Base-by-base conservation (phyloP, 2,329 filamentous ascomycete species). In the Exophiala phaeomuriformis region DNA sequence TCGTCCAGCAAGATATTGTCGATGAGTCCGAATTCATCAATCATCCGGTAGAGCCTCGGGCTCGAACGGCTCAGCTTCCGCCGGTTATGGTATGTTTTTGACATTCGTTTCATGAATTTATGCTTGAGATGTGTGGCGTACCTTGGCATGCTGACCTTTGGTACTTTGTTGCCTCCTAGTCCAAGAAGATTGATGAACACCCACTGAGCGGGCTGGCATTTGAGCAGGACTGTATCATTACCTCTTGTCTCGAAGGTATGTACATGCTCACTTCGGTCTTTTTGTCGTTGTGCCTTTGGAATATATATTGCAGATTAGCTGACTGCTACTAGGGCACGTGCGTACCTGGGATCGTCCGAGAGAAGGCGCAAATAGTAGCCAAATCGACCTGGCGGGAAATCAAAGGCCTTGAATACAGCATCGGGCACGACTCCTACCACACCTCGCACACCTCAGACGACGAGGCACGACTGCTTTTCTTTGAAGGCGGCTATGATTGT, bases 131-230 rank as follows among this genome's bases (percentile, higher is more conserved):
- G n/a, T n/a, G n/a, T n/a, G n/a, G n/a, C n/a, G n/a, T n/a, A n/a
- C n/a, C n/a, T 7, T 19, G 19, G 35, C 8, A 29, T 4, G 3
- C 35, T 42, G 45, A 41, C 53, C 46, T 52, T 50, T 19, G 10
- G 27, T 44, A 32, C 57, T 57, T 29, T 53, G 48, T 37, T 39
- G 28, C 7, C 33, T 8, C n/a, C 57, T 64, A 90, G 88, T 81
- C 86, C 45, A 96, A 95, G 69, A 75, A 80, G 8, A 82, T 95
- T 35, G 90, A 95, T 68, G 82, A 84, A 56, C 89, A 97, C 69
- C 90, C 90, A 49, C 76, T 95, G 43, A 88, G 83, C 68, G 95
- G 90, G 85, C 72, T 98, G 37, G 87, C 84, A n/a, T 98, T 98
- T 64, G 90, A 91, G 51, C 86, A 96, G 67, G 85, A 95, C 64